Conservation (phyloP, 768 basidiomycete genomes). For the Phlebiopsis gigantea region DNA sequence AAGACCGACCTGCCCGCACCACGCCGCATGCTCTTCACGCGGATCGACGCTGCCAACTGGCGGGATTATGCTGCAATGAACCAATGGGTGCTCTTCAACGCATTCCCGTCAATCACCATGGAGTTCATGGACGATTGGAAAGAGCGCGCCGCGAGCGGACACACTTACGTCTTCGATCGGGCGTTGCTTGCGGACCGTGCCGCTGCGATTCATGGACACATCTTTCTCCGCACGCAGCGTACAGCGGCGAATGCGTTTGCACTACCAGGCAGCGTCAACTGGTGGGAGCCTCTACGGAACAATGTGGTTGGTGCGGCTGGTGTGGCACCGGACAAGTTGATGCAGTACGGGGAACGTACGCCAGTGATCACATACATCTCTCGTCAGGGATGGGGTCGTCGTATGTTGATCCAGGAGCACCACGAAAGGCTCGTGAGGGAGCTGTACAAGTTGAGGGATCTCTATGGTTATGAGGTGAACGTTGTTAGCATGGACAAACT, state of each 20-base stretch:
- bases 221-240: slow-evolving; percentile 67
- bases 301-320: slow-evolving; percentile 73
- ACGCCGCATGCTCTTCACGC: slow-evolving; percentile 72
- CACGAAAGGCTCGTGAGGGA: slow-evolving; percentile 78
- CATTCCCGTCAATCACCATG: slow-evolving; percentile 75
- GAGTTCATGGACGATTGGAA: slow-evolving; percentile 83
- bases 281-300: slow-evolving; percentile 80
- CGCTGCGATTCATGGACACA: slow-evolving; percentile 69
- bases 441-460: slow-evolving; percentile 60
- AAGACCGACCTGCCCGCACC: slow-evolving; percentile 69
- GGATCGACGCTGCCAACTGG: slow-evolving; percentile 74
- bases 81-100: slow-evolving; percentile 73
- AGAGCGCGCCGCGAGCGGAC: slow-evolving; percentile 67
- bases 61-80: slow-evolving; percentile 92
- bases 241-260: slow-evolving; percentile 72
- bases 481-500: slow-evolving; percentile 82
- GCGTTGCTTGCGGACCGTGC: slow-evolving; percentile 84
- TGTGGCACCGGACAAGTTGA: slow-evolving; percentile 27
- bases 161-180: slow-evolving; percentile 79
- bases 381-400: slow-evolving; percentile 81
- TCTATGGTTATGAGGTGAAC: slow-evolving; percentile 82
- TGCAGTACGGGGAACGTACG: slow-evolving; percentile 35
- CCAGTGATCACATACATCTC: slow-evolving; percentile 93
- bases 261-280: slow-evolving; percentile 68
- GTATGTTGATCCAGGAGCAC: slow-evolving; percentile 71